phyloP scores from a whole-genome alignment of 805 yeast genomes.

The Candida odintsovae region DNA sequence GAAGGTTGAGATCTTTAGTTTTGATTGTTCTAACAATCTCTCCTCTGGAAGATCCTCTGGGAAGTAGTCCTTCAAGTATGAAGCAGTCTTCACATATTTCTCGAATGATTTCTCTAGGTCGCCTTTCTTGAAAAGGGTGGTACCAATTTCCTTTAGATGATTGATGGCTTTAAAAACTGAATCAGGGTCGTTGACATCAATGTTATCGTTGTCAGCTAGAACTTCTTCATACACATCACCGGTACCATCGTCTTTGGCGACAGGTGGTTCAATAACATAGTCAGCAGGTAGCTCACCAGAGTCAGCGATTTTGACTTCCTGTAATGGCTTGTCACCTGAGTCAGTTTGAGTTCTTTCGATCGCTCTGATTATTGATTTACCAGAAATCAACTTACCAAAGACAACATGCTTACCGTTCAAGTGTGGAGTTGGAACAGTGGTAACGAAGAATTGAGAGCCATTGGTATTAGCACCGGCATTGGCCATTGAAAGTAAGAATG shows the following conservation, averaged over 20 bases:
- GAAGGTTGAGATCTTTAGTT: constrained; percentile 56
- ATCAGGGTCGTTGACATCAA: constrained; percentile 54
- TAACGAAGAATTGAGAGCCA: constrained; percentile 93
- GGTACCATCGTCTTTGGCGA: constrained; percentile 62
- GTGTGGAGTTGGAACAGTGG: constrained; percentile 91
- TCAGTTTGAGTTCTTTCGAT: constrained; percentile 70
- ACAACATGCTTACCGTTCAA: constrained; percentile 95
- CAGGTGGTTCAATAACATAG: constrained; percentile 39
- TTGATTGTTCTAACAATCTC: constrained; percentile 42
- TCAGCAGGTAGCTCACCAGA: constrained; percentile 74
- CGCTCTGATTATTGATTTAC: constrained; percentile 73
- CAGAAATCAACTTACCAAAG: constrained; percentile 82
- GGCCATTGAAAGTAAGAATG: constrained; percentile 93
- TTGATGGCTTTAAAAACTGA: constrained; percentile 62
- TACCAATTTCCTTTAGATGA: constrained; percentile 70
- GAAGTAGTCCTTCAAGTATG: constrained; percentile 63
- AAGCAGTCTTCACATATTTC: constrained; percentile 70
- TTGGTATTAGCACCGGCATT: constrained; percentile 94
- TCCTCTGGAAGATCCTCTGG: constrained; percentile 63
- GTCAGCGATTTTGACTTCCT: constrained; percentile 64
- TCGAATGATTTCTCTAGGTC: constrained; percentile 48
- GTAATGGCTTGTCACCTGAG: constrained; percentile 62
- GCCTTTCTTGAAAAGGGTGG: constrained; percentile 63
- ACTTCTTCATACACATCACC: constrained; percentile 80
- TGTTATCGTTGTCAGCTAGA: constrained; percentile 65